phyloP scores from a whole-genome alignment of 2,329 filamentous ascomycete species.

The Hymenoscyphus occultus region DNA sequence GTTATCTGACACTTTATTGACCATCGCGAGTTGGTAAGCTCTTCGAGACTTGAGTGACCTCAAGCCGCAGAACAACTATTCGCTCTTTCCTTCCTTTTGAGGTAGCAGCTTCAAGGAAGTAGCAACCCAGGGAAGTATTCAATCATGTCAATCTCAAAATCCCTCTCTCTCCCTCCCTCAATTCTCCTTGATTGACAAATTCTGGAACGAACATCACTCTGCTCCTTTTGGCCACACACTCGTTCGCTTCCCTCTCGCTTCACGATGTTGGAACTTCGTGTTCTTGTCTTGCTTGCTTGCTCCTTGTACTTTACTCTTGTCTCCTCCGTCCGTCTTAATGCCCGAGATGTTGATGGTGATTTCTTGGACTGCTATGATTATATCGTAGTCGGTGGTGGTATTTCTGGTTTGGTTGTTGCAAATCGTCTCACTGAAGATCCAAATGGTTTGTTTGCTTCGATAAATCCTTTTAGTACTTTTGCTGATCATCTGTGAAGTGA shows the following conservation, averaged over 20 bases:
- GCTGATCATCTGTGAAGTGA: slow-evolving; percentile 22
- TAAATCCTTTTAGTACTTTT: background rate
- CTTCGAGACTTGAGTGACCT: too few species aligned
- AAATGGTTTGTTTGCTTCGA: slow-evolving; percentile 11
- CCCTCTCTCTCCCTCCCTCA: background rate
- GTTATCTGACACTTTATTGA: too few species aligned
- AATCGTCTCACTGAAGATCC: slow-evolving; percentile 42
- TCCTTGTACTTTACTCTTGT: slow-evolving; percentile 8
- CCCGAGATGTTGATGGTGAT: slow-evolving; percentile 24
- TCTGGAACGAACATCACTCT: background rate
- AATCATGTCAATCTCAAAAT: background rate
- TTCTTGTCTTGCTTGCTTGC: background rate
- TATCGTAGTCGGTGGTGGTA: slow-evolving; percentile 46
- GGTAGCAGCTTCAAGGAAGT: too few species aligned
- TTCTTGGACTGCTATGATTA: slow-evolving; percentile 38
- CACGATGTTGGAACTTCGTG: slow-evolving; percentile 4
- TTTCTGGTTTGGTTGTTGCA: slow-evolving; percentile 45
- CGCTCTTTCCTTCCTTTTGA: too few species aligned
- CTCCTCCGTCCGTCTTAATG: slow-evolving; percentile 19
- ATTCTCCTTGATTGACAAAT: background rate
- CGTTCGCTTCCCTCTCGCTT: background rate
- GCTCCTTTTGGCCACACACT: background rate
- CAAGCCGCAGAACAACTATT: too few species aligned
- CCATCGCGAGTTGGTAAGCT: too few species aligned
- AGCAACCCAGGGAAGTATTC: too few species aligned